Conservation (phyloP, 768 basidiomycete genomes). For the Leccinum disarticulatum region DNA sequence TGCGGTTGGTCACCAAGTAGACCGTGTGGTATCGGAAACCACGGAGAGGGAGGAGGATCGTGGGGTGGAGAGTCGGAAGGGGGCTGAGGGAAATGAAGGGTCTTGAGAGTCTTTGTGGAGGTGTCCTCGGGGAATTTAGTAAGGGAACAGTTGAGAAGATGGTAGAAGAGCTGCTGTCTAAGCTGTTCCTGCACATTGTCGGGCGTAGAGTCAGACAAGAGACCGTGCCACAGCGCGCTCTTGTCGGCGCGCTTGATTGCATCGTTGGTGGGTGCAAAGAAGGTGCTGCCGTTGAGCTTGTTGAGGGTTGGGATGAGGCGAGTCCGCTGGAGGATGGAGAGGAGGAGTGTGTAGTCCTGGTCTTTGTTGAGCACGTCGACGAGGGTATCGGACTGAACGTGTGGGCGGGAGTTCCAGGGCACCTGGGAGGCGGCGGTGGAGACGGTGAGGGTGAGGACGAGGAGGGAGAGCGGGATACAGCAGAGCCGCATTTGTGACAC, state of each 20-base stretch:
- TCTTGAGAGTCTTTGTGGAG: slow-evolving; percentile 45
- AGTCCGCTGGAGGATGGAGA: slow-evolving; percentile 77
- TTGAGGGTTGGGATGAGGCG: slow-evolving; percentile 92
- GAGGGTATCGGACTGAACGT: slow-evolving; percentile 52
- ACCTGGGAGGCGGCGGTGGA: slow-evolving; percentile 23
- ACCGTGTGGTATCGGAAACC: slow-evolving; percentile 83
- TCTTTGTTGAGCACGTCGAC: slow-evolving; percentile 77
- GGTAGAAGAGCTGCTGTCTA: slow-evolving; percentile 92
- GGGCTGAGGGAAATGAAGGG: slow-evolving; percentile 68
- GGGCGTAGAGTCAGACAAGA: slow-evolving; percentile 36
- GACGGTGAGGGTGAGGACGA: slow-evolving; percentile 21
- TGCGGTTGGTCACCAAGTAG: slow-evolving; percentile 81
- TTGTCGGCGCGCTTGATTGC: slow-evolving; percentile 59
- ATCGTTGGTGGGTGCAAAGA: slow-evolving; percentile 96
- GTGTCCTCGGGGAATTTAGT: slow-evolving; percentile 41
- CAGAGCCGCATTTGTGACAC: slow-evolving; percentile 32
- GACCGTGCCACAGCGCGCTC: slow-evolving; percentile 33
- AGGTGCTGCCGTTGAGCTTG: slow-evolving; percentile 73
- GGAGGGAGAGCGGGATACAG: slow-evolving; percentile 37
- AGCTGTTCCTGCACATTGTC: slow-evolving; percentile 86
- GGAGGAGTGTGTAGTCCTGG: slow-evolving; percentile 72
- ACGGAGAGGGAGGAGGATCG: slow-evolving; percentile 74
- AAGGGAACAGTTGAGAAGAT: slow-evolving; percentile 83
- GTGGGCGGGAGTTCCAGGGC: slow-evolving; percentile 21
- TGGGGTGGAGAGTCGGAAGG: slow-evolving; percentile 57